These are phyloP conservation scores for Inonotus hispidus DNA, from an alignment of 1,284 basidiomycete genomes.

Conservation along the genomic window DNA sequence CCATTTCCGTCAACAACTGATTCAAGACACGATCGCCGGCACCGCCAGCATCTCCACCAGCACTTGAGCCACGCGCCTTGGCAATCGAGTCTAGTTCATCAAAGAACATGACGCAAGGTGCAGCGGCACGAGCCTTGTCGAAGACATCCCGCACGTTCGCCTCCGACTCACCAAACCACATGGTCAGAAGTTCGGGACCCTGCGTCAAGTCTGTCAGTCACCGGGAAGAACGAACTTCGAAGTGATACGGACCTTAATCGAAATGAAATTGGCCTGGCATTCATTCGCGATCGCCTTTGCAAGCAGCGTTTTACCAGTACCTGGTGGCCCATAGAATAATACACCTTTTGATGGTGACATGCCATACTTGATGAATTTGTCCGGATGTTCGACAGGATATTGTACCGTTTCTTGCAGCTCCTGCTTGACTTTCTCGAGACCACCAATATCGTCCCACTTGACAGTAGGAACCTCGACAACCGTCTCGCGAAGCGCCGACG, in stretches of 20 bases:
- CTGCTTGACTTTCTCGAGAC: constrained; percentile 98
- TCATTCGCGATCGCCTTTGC: constrained; percentile 99
- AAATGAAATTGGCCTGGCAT: constrained; percentile 98
- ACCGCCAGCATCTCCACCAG: constrained; percentile 85
- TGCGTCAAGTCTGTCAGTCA: constrained; percentile 33
- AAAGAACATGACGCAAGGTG: constrained; percentile 99
- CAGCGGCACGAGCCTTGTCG: constrained; percentile 98
- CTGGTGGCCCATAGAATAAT: constrained; percentile 94
- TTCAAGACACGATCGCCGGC: constrained; percentile 97
- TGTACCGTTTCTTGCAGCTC: constrained; percentile 99
- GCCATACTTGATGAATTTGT: constrained; percentile 99
- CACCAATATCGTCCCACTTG: constrained; percentile 99
- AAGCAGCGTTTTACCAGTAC: constrained; percentile 93
- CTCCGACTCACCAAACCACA: constrained; percentile 99
- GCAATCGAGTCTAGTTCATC: constrained; percentile 99
- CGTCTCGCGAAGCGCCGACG: constrained; percentile 94
- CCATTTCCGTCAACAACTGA: constrained; percentile 98
- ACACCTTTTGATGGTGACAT: constrained; percentile 99
- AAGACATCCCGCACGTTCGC: constrained; percentile 99
- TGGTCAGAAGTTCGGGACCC: constrained; percentile 95
- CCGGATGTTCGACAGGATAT: constrained; percentile 99
- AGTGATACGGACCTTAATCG: constrained; percentile 64
- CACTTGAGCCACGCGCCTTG: constrained; percentile 82
- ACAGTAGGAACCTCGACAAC: constrained; percentile 95
- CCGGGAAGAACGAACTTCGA: background rate